Evolutionary conservation across 2,329 filamentous ascomycete species (phyloP).

Genomic region (Xylariaceae sp.): DNA sequence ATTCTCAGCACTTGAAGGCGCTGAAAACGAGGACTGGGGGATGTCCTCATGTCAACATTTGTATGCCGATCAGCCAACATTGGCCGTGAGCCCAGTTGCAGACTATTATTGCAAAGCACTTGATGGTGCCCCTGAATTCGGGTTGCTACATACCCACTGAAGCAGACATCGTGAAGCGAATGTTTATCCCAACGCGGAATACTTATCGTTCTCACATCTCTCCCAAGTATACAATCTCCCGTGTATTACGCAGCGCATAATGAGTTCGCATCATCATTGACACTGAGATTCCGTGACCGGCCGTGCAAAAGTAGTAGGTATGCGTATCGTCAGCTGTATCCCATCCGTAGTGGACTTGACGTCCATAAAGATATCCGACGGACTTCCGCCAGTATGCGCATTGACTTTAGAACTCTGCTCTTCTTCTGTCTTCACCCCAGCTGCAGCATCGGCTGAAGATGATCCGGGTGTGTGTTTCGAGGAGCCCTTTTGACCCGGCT

Average conservation of each 20-base stretch:
- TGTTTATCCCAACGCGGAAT: not conserved
- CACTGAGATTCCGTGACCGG: conserved; percentile 20
- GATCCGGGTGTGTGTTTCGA: conserved; percentile 19
- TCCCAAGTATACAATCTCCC: not conserved
- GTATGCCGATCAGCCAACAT: too few relatives aligned
- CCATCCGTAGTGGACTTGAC: conserved; percentile 53
- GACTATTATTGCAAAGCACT: too few relatives aligned
- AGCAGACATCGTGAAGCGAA: not conserved
- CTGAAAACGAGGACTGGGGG: too few relatives aligned
- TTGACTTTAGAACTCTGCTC: conserved; percentile 28
- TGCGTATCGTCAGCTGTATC: conserved; percentile 53
- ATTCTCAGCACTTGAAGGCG: too few relatives aligned
- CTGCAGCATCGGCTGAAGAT: not conserved
- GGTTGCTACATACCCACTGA: not conserved
- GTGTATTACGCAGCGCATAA: not conserved
- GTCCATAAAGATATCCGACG: conserved; percentile 52
- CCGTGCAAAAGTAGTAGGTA: conserved; percentile 49
- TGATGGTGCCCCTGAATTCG: not conserved
- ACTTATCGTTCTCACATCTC: not conserved
- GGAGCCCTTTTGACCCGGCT: conserved; percentile 17
- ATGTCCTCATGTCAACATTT: too few relatives aligned
- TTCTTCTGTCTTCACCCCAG: conserved; percentile 23
- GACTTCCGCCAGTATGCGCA: conserved; percentile 38
- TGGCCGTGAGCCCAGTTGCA: too few relatives aligned
- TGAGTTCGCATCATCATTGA: not conserved